These are phyloP conservation scores for Gymnopus androsaceus DNA, from an alignment of 1,284 basidiomycete genomes.

Conservation along the genomic window DNA sequence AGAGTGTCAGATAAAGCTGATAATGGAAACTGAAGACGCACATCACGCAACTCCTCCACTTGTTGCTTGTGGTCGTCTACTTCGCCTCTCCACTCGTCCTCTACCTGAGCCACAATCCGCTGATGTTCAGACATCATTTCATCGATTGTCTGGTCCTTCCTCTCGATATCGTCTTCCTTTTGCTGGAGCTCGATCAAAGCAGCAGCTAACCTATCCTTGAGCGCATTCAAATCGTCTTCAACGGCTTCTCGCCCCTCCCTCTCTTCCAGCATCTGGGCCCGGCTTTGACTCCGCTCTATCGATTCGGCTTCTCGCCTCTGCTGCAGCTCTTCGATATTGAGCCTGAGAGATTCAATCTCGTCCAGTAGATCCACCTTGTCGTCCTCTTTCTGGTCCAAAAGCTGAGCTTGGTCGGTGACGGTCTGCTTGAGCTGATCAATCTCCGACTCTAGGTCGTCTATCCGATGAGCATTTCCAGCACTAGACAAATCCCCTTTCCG, in stretches of 20 bases:
- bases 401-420: slow-evolving; percentile 65
- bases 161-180: slow-evolving; percentile 80
- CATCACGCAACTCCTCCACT: slow-evolving; percentile 77
- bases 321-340: slow-evolving; percentile 71
- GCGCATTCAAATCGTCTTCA: slow-evolving; percentile 71
- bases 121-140: slow-evolving; percentile 69
- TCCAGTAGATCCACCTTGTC: slow-evolving; percentile 73
- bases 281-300: slow-evolving; percentile 67
- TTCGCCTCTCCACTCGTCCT: slow-evolving; percentile 78
- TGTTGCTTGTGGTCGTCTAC: slow-evolving; percentile 70
- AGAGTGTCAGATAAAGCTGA: neutral
- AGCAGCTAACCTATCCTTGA: slow-evolving; percentile 76
- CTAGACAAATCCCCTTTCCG: slow-evolving; percentile 38
- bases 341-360: slow-evolving; percentile 58
- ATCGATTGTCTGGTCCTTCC: slow-evolving; percentile 71
- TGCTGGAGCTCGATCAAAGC: slow-evolving; percentile 79
- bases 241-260: slow-evolving; percentile 70
- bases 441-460: slow-evolving; percentile 43
- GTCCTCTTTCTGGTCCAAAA: slow-evolving; percentile 59
- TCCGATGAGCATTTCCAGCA: slow-evolving; percentile 37
- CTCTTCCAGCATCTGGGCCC: slow-evolving; percentile 68
- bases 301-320: slow-evolving; percentile 61
- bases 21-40: slow-evolving; percentile 35
- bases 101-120: slow-evolving; percentile 65
- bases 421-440: slow-evolving; percentile 65